Conservation (phyloP, 2,329 filamentous ascomycete genomes). For the Aaosphaeria pasadenensis region DNA sequence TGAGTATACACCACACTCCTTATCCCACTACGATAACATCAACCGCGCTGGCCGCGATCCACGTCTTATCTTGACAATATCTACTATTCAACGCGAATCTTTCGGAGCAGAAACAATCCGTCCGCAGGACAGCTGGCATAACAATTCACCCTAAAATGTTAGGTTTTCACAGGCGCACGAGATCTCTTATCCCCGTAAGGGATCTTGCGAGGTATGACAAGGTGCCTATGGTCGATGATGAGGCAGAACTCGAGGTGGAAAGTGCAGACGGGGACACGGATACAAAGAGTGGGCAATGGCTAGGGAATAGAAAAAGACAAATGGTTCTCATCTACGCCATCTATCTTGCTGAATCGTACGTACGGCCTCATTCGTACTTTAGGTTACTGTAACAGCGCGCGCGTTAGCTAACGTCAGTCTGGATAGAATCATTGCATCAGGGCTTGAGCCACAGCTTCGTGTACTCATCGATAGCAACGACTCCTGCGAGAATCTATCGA, state of each 20-base stretch:
- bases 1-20: slow-evolving; percentile 28
- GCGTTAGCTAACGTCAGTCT: background rate
- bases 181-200: slow-evolving; percentile 44
- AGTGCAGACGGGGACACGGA: slow-evolving; percentile 8
- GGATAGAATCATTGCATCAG: slow-evolving; percentile 46
- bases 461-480: slow-evolving; percentile 45
- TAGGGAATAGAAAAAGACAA: slow-evolving; percentile 21
- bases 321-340: slow-evolving; percentile 45
- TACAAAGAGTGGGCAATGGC: slow-evolving; percentile 11
- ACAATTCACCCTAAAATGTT: slow-evolving; percentile 30
- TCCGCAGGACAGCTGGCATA: background rate
- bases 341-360: slow-evolving; percentile 48
- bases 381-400: background rate
- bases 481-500: slow-evolving; percentile 44
- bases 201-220: slow-evolving; percentile 42
- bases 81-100: background rate
- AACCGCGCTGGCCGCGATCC: background rate
- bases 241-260: slow-evolving; percentile 23
- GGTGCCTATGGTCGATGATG: slow-evolving; percentile 27
- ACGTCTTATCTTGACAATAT: background rate
- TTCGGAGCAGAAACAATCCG: background rate
- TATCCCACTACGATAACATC: slow-evolving; percentile 5
- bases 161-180: slow-evolving; percentile 41
- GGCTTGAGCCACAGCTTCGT: slow-evolving; percentile 46
- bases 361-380: slow-evolving; percentile 4